Evolutionary conservation across 208 protist species (phyloP).

Genomic region (Acanthamoeba sp.): DNA sequence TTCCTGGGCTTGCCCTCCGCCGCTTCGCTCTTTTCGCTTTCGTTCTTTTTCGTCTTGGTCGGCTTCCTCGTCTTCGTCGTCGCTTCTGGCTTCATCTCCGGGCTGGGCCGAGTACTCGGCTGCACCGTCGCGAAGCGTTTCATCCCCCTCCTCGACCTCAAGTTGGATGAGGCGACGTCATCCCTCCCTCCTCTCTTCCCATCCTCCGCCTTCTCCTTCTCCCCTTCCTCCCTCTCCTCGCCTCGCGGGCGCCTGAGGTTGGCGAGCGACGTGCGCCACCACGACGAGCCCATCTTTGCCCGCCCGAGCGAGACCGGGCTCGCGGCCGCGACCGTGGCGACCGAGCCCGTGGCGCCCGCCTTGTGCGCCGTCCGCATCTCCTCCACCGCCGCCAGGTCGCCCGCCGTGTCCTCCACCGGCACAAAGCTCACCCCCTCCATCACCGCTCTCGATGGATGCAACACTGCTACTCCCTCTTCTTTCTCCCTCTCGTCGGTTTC

Average conservation of each 20-base stretch:
- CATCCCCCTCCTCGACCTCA: neutral
- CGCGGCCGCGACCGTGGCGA: too few species aligned
- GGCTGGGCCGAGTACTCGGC: neutral
- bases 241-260: neutral
- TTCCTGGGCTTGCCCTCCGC: neutral
- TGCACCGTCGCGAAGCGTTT: neutral
- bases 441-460: too few species aligned
- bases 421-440: neutral
- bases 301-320: neutral
- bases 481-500: too few species aligned
- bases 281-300: neutral
- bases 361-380: neutral
- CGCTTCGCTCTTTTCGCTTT: constrained; percentile 5
- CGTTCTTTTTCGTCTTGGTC: constrained; percentile 1
- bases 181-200: neutral
- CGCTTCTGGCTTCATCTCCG: neutral
- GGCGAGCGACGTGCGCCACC: neutral
- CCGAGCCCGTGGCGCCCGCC: too few species aligned
- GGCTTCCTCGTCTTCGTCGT: neutral
- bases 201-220: neutral
- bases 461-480: too few species aligned
- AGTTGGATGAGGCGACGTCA: too few species aligned
- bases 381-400: neutral
- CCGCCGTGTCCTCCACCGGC: neutral
- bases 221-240: neutral